phyloP scores from a whole-genome alignment of 2,329 filamentous ascomycete genomes.

The Aureobasidium sp. region DNA sequence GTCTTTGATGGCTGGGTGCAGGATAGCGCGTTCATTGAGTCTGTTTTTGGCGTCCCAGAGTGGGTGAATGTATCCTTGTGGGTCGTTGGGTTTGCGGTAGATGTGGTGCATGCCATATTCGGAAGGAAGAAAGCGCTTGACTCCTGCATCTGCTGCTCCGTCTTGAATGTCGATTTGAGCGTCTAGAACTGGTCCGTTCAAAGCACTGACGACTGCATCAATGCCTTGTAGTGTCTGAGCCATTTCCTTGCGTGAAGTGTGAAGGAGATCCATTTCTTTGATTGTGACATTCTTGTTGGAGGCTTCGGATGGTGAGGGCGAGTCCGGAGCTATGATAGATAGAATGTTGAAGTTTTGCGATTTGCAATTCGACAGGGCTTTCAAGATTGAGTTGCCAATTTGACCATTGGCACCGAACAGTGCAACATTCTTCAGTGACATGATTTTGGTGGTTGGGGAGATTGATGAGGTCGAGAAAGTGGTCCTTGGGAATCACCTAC shows the following conservation, averaged over 20 bases:
- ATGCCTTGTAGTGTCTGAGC: conserved; percentile 19
- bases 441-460: neutral
- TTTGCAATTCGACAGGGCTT: conserved; percentile 1
- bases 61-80: conserved; percentile 22
- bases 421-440: conserved; percentile 11
- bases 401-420: conserved; percentile 21
- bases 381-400: conserved; percentile 19
- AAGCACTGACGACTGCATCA: conserved; percentile 23
- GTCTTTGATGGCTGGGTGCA: conserved; percentile 21
- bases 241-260: conserved; percentile 16
- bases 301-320: neutral
- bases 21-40: conserved; percentile 19
- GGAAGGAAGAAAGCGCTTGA: conserved; percentile 14
- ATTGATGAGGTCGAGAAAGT: neutral
- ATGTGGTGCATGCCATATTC: conserved; percentile 20
- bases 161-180: conserved; percentile 13
- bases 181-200: conserved; percentile 23
- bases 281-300: conserved; percentile 12
- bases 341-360: conserved; percentile 19
- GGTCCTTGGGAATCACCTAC: too few species aligned
- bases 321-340: conserved; percentile 16
- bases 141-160: conserved; percentile 15
- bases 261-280: conserved; percentile 19
- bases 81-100: conserved; percentile 21
- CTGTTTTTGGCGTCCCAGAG: conserved; percentile 19